Percentiles rank a stretch among this genome's conserved stretches.
phyloP scores from a whole-genome alignment of 1,284 basidiomycete genomes.

The Coniophora puteana region DNA sequence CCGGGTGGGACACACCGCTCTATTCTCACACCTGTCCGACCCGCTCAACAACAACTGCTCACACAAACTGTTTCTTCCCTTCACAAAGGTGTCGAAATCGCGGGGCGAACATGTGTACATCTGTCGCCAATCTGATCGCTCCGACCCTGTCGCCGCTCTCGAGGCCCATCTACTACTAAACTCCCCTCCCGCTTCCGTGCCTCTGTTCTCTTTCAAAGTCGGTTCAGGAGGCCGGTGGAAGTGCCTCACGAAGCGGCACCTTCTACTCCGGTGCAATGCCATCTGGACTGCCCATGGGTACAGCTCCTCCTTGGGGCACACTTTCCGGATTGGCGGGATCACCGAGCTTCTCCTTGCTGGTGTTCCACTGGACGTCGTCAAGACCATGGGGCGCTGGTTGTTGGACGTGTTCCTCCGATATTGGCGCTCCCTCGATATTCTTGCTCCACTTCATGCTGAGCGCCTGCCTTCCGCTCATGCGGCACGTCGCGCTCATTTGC shows the following conservation, averaged over 20 bases:
- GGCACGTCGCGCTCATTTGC: too few species aligned
- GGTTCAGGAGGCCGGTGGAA: neutral
- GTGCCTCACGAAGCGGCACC: neutral
- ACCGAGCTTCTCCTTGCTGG: conserved; percentile 33
- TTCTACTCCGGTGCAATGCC: neutral
- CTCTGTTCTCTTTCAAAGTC: neutral
- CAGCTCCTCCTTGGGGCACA: conserved; percentile 22
- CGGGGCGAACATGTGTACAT: neutral
- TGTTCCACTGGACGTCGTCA: conserved; percentile 25
- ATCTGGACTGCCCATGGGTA: neutral
- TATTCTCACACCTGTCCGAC: neutral
- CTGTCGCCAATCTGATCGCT: neutral
- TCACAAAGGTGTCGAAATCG: neutral
- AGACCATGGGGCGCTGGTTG: conserved; percentile 22
- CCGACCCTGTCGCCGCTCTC: conserved; percentile 1
- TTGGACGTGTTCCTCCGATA: conserved; percentile 26
- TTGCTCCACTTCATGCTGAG: conserved; percentile 14
- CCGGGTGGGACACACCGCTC: neutral
- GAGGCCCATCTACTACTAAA: neutral
- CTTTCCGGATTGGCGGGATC: conserved; percentile 36
- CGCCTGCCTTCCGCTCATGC: too few species aligned
- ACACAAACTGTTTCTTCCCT: neutral
- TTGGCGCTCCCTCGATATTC: conserved; percentile 19
- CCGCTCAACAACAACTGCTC: neutral
- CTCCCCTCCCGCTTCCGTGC: neutral